Evolutionary conservation across 257 asterid genomes (phyloP).

Genomic region (Gynochthodes officinalis): DNA sequence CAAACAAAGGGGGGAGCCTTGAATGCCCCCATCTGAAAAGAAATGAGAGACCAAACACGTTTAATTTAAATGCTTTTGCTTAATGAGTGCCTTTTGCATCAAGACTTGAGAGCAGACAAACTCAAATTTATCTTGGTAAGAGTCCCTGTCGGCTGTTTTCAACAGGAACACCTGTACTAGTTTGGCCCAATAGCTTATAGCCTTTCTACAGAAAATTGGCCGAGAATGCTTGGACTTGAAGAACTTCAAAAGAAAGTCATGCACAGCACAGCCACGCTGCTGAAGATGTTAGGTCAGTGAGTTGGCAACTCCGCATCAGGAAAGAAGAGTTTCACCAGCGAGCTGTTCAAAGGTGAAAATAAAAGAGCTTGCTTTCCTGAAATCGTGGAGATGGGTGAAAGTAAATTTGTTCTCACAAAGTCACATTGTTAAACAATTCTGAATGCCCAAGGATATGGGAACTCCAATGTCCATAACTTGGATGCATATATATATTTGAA

Average conservation of each 20-base stretch:
- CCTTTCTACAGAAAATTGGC: not conserved
- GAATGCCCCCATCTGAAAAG: no score
- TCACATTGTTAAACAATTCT: not conserved
- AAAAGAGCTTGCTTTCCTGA: not conserved
- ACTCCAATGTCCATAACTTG: not conserved
- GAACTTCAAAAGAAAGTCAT: slow-evolving; percentile 15
- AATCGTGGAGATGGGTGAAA: not conserved
- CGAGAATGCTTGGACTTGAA: slow-evolving; percentile 19
- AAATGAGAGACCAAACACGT: no score
- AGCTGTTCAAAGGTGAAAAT: not conserved
- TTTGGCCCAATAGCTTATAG: no score
- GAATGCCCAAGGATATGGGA: not conserved
- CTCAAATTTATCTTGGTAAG: no score
- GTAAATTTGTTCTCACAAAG: no score
- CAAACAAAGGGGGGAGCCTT: no score
- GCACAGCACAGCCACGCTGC: no score
- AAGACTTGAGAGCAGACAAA: no score
- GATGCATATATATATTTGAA: not conserved
- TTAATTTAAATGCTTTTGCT: no score
- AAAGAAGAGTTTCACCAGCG: slow-evolving; percentile 7
- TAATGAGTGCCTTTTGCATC: no score
- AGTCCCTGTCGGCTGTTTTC: no score
- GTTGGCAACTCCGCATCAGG: slow-evolving; percentile 27
- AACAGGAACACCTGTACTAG: no score
- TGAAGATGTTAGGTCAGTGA: slow-evolving; percentile 14